Percentiles rank a stretch among this genome's conserved stretches.
Conservation (phyloP, 1,139 yeast species). For the Hanseniaspora sp. region DNA sequence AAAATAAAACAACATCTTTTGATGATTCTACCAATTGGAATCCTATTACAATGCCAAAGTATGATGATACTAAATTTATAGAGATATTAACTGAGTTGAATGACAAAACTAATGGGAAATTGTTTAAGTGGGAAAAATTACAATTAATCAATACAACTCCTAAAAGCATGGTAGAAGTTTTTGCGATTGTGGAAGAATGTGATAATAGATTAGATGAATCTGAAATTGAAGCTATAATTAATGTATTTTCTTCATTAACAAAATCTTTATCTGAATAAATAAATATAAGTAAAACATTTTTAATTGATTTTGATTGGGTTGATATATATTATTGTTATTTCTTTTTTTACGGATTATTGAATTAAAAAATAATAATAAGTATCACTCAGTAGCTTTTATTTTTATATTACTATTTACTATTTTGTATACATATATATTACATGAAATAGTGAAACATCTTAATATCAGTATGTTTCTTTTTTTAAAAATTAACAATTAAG, state of each 20-base stretch:
- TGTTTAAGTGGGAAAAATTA: slow-evolving; percentile 74
- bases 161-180: slow-evolving; percentile 63
- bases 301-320: too few species aligned
- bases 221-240: slow-evolving; percentile 45
- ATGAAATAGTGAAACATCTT: too few species aligned
- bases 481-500: too few species aligned
- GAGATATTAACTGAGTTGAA: slow-evolving; percentile 44
- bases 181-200: slow-evolving; percentile 79
- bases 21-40: slow-evolving; percentile 16
- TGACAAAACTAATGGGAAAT: slow-evolving; percentile 32
- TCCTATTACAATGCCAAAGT: slow-evolving; percentile 16
- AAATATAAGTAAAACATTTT: not conserved
- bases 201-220: slow-evolving; percentile 67
- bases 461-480: too few species aligned
- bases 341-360: too few species aligned
- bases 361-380: too few species aligned
- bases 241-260: slow-evolving; percentile 14
- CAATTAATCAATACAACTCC: slow-evolving; percentile 79
- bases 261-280: not conserved
- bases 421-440: too few species aligned
- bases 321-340: not conserved
- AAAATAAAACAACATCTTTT: slow-evolving; percentile 24
- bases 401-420: too few species aligned
- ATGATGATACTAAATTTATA: slow-evolving; percentile 37
- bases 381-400: too few species aligned